A percentile compares a stretch with the other conserved stretches of the same genome.
Evolutionary conservation across 2,329 filamentous ascomycete species (phyloP).

Genomic region (Endocalyx cinctus): DNA sequence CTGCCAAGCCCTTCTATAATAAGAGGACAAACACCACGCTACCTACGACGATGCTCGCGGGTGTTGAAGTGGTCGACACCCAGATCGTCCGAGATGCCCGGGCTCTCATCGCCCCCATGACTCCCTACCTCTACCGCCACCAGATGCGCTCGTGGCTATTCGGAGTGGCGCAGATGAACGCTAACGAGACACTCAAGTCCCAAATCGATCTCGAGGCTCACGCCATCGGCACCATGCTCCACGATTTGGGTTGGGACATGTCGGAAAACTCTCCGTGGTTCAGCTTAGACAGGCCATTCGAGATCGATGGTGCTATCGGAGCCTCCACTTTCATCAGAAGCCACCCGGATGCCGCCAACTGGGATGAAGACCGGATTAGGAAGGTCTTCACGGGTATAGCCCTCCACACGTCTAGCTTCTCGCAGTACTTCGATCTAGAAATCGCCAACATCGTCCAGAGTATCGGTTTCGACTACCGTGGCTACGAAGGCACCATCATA

Average conservation of each 20-base stretch:
- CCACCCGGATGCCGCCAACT: constrained; percentile 10
- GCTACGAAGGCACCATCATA: constrained; percentile 7
- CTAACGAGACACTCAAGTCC: constrained; percentile 10
- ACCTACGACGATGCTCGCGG: constrained; percentile 10
- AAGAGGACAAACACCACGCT: constrained; percentile 2
- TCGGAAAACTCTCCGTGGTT: constrained; percentile 8
- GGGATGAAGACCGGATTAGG: constrained; percentile 8
- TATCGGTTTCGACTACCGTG: constrained; percentile 10
- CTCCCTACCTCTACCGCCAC: constrained; percentile 10
- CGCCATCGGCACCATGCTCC: constrained; percentile 9
- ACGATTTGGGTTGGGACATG: constrained; percentile 16
- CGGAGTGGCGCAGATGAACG: constrained; percentile 12
- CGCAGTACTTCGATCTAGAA: constrained; percentile 9
- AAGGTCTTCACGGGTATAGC: constrained; percentile 13
- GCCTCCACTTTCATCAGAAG: constrained; percentile 7
- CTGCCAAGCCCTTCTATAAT: constrained; percentile 1
- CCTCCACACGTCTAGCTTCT: constrained; percentile 10
- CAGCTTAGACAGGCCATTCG: constrained; percentile 9
- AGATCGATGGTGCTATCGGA: constrained; percentile 13
- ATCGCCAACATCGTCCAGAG: constrained; percentile 9
- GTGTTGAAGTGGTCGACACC: constrained; percentile 13
- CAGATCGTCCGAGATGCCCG: constrained; percentile 11
- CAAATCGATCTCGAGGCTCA: constrained; percentile 6
- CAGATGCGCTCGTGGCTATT: constrained; percentile 15
- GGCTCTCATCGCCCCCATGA: constrained; percentile 9